phyloP scores from a whole-genome alignment of 2,329 filamentous ascomycete species.

The Calonectria pteridis region DNA sequence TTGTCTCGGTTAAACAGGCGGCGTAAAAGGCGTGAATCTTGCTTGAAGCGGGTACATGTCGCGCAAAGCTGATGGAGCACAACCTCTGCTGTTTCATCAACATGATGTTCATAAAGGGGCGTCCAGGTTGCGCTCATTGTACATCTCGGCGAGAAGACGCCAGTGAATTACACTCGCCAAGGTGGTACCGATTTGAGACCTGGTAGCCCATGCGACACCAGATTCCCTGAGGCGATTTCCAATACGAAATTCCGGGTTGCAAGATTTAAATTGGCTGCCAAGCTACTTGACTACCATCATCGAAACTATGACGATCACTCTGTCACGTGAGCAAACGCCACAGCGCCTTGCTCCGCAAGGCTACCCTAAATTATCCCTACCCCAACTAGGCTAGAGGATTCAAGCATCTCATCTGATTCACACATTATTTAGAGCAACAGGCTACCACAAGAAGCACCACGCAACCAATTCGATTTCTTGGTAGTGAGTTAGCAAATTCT shows the following conservation, averaged over 20 bases:
- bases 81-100: neutral
- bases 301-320: neutral
- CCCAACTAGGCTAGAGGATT: no score
- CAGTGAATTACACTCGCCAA: neutral
- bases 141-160: neutral
- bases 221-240: neutral
- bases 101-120: slow-evolving; percentile 7
- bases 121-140: neutral
- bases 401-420: no score
- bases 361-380: no score
- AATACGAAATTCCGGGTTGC: neutral
- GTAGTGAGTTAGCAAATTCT: no score
- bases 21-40: neutral
- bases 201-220: neutral
- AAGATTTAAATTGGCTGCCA: neutral
- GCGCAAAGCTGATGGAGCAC: slow-evolving; percentile 9
- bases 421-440: no score
- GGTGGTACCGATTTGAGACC: neutral
- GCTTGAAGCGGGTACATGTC: neutral
- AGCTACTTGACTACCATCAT: neutral
- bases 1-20: neutral
- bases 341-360: neutral
- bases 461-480: no score
- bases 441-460: no score
- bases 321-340: neutral